Percentiles rank a stretch among this genome's conserved stretches.
Evolutionary conservation across 768 basidiomycete genomes (phyloP).

Genomic region (Termitomyces sp.): DNA sequence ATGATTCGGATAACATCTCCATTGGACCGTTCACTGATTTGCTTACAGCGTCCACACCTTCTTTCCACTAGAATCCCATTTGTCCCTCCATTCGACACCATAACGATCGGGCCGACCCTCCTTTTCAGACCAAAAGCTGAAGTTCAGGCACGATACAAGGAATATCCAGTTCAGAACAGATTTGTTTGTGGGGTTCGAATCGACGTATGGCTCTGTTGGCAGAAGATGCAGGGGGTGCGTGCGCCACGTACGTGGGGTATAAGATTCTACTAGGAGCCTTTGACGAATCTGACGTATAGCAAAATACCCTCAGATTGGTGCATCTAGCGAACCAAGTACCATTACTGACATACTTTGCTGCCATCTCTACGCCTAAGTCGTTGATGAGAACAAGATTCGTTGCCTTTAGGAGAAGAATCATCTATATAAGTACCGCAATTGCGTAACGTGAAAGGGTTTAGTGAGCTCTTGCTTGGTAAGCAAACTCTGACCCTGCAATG

Average conservation of each 20-base stretch:
- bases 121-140: constrained; percentile 83
- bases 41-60: constrained; percentile 57
- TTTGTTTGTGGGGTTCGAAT: constrained; percentile 50
- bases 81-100: constrained; percentile 73
- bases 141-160: constrained; percentile 81
- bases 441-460: neutral
- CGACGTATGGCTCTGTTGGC: constrained; percentile 61
- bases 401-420: constrained; percentile 33
- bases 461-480: constrained; percentile 43
- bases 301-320: constrained; percentile 1
- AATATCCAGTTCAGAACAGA: constrained; percentile 82
- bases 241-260: constrained; percentile 81
- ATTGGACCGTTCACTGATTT: neutral
- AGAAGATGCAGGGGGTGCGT: constrained; percentile 72
- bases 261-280: constrained; percentile 57
- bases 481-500: constrained; percentile 51
- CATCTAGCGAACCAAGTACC: constrained; percentile 1
- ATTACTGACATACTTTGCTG: constrained; percentile 60
- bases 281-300: constrained; percentile 49
- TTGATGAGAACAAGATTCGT: constrained; percentile 59
- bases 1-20: constrained; percentile 18
- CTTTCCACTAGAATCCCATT: constrained; percentile 53
- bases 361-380: constrained; percentile 55
- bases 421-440: neutral
- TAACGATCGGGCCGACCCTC: constrained; percentile 59